Evolutionary conservation across 2,329 filamentous ascomycete species (phyloP).

Genomic region (Canariomyces notabilis): DNA sequence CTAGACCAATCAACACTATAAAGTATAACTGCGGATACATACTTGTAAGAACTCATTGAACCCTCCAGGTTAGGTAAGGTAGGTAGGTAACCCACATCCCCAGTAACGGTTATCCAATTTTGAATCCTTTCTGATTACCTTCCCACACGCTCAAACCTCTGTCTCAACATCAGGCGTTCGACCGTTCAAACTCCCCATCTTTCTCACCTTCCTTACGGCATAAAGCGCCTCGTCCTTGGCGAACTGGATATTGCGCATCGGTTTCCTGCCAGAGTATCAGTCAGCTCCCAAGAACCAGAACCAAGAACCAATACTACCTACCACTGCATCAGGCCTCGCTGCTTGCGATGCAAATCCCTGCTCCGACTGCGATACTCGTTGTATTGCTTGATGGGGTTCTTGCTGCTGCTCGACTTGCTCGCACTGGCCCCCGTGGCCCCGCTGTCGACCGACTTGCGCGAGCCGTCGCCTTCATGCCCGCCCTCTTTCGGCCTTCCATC

Average conservation of each 20-base stretch:
- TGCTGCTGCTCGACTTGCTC: slow-evolving; percentile 29
- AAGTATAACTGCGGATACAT: too few relatives aligned
- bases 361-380: slow-evolving; percentile 64
- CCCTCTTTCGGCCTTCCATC: slow-evolving; percentile 9
- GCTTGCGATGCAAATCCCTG: slow-evolving; percentile 74
- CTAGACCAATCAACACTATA: too few relatives aligned
- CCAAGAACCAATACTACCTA: slow-evolving; percentile 19
- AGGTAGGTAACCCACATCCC: too few relatives aligned
- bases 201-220: slow-evolving; percentile 69
- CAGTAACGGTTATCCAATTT: too few relatives aligned
- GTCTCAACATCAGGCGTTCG: slow-evolving; percentile 87
- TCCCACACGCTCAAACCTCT: slow-evolving; percentile 43
- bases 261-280: slow-evolving; percentile 44
- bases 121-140: too few relatives aligned
- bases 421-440: slow-evolving; percentile 31
- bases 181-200: slow-evolving; percentile 71
- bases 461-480: slow-evolving; percentile 25
- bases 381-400: slow-evolving; percentile 52
- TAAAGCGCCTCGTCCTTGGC: slow-evolving; percentile 83
- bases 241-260: slow-evolving; percentile 78
- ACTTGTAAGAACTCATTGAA: too few relatives aligned
- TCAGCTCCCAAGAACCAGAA: not conserved
- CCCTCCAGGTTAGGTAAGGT: too few relatives aligned
- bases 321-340: slow-evolving; percentile 93
- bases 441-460: slow-evolving; percentile 37